Percentiles rank a stretch among this genome's conserved stretches.
Conservation (phyloP, 495 filamentous ascomycete species). For the Physcia stellaris region DNA sequence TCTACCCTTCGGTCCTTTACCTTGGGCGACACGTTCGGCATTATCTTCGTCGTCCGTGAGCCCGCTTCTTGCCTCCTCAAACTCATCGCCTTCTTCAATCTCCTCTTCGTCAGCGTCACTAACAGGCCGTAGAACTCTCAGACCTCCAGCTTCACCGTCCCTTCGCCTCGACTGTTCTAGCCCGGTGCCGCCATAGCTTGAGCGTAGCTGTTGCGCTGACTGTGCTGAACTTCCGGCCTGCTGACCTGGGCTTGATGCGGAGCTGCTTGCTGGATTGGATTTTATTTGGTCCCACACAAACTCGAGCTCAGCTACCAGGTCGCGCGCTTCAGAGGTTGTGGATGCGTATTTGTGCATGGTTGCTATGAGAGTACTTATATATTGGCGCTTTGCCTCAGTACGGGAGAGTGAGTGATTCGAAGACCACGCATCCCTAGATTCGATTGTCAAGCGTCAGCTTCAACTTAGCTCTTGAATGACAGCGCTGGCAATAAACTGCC, state of each 20-base stretch:
- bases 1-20: constrained; percentile 9
- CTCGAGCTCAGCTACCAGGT: constrained; percentile 85
- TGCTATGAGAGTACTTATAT: constrained; percentile 83
- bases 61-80: constrained; percentile 27
- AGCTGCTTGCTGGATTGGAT: constrained; percentile 54
- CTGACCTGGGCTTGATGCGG: neutral
- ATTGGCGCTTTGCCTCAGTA: constrained; percentile 88
- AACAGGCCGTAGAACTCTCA: constrained; percentile 66
- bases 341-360: constrained; percentile 92
- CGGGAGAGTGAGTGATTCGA: constrained; percentile 62
- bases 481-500: too few relatives aligned
- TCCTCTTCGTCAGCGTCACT: constrained; percentile 56
- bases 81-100: constrained; percentile 36
- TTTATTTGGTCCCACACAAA: constrained; percentile 99
- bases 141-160: constrained; percentile 19
- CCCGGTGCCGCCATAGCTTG: constrained; percentile 24
- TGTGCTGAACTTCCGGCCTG: constrained; percentile 4
- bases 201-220: constrained; percentile 4
- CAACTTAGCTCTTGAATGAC: too few relatives aligned
- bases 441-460: too few relatives aligned
- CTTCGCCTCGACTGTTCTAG: constrained; percentile 20
- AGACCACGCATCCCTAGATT: constrained; percentile 93
- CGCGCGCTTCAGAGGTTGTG: constrained; percentile 68
- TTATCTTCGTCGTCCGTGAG: constrained; percentile 23
- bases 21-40: constrained; percentile 12